These are phyloP conservation scores for Boletus reticuloceps DNA, from an alignment of 768 basidiomycete genomes.

Conservation along the genomic window DNA sequence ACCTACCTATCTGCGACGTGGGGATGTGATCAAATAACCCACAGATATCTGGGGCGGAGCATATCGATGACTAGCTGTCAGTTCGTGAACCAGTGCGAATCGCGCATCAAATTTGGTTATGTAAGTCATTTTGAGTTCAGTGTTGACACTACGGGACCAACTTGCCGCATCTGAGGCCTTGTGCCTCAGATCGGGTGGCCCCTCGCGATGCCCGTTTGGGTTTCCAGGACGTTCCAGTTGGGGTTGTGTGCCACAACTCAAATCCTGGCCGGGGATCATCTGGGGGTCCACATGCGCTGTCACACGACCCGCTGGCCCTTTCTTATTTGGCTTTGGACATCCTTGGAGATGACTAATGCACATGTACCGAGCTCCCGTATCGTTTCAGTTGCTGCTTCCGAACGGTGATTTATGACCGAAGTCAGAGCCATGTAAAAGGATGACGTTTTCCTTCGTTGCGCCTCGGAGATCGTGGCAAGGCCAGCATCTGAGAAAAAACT, in stretches of 20 bases:
- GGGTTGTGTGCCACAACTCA: not conserved
- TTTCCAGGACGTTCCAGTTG: conserved; percentile 2
- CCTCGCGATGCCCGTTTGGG: not conserved
- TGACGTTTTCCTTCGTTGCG: not conserved
- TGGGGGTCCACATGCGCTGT: conserved; percentile 2
- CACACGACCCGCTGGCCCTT: conserved; percentile 19
- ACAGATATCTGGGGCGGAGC: conserved; percentile 5
- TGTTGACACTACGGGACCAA: conserved; percentile 5
- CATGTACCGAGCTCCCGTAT: not conserved
- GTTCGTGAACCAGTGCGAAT: conserved; percentile 10
- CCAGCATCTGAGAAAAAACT: not conserved
- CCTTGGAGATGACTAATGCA: not conserved
- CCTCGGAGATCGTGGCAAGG: not conserved
- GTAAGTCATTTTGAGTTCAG: conserved; percentile 6
- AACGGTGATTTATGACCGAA: not conserved
- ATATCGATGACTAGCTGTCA: conserved; percentile 5
- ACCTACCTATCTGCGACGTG: conserved; percentile 23
- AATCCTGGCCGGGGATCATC: not conserved
- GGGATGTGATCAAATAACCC: conserved; percentile 13
- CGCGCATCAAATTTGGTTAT: not conserved
- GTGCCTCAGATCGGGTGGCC: not conserved
- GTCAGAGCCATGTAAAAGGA: not conserved
- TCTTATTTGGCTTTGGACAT: not conserved
- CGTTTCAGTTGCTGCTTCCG: not conserved
- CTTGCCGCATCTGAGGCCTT: conserved; percentile 10